phyloP scores from a whole-genome alignment of 1,139 yeast genomes.

The Diutina siamensis region DNA sequence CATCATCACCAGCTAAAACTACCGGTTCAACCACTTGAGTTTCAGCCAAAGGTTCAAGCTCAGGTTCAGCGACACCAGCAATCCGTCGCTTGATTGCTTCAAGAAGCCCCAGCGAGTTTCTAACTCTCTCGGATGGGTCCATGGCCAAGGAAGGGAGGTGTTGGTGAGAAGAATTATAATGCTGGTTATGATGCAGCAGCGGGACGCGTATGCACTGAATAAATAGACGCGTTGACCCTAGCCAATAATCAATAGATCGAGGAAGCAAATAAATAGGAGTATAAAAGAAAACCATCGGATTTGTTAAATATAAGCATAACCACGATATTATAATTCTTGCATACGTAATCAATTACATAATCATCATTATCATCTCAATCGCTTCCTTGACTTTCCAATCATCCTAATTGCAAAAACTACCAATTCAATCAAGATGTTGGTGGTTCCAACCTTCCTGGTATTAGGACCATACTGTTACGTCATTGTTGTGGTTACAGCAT shows the following conservation, averaged over 20 bases:
- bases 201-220: no score
- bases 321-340: no score
- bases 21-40: background rate
- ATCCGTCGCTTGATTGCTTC: conserved; percentile 5
- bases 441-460: background rate
- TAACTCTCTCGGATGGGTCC: background rate
- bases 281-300: no score
- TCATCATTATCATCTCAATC: no score
- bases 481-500: background rate
- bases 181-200: background rate
- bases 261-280: no score
- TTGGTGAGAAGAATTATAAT: background rate
- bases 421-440: conserved; percentile 2
- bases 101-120: background rate
- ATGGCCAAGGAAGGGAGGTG: background rate
- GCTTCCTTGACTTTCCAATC: no score
- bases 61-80: background rate
- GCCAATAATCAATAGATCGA: no score
- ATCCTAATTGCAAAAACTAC: no score
- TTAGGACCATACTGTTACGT: background rate
- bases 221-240: no score
- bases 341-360: no score
- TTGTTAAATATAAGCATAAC: no score
- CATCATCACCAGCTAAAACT: background rate
- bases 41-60: background rate